A percentile compares a stretch with the other conserved stretches of the same genome.
phyloP scores from a whole-genome alignment of 495 filamentous ascomycete species.

The Trichoderma parareesei region DNA sequence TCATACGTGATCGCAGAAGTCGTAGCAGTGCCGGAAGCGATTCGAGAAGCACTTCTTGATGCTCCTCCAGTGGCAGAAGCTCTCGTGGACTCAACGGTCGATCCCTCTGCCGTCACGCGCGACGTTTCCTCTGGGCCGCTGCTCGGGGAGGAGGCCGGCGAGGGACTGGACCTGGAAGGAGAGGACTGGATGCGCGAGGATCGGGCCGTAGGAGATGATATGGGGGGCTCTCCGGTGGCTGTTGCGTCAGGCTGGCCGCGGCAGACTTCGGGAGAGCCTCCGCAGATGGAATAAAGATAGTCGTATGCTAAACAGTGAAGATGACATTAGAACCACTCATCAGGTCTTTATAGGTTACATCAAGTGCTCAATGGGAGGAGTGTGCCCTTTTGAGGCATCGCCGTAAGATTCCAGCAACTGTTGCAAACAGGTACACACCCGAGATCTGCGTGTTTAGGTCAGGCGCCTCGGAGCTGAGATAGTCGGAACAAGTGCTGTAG shows the following conservation, averaged over 20 bases:
- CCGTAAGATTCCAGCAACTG: background rate
- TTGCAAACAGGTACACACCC: background rate
- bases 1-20: background rate
- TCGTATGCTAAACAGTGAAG: background rate
- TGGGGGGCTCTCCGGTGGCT: background rate
- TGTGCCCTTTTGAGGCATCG: background rate
- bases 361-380: background rate
- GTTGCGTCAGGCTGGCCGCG: background rate
- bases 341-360: background rate
- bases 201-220: background rate
- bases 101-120: background rate
- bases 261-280: background rate
- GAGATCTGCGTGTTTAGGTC: background rate
- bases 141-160: constrained; percentile 2
- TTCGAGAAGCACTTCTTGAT: background rate
- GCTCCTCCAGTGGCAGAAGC: background rate
- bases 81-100: too few relatives aligned
- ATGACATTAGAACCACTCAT: too few relatives aligned
- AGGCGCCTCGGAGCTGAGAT: background rate
- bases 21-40: background rate
- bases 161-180: background rate
- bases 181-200: background rate
- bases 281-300: background rate
- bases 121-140: background rate
- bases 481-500: constrained; percentile 4